Percentiles rank a stretch among this genome's conserved stretches.
These are phyloP conservation scores for Aspergillus luchuensis DNA, from an alignment of 2,329 filamentous ascomycete genomes.

Conservation along the genomic window DNA sequence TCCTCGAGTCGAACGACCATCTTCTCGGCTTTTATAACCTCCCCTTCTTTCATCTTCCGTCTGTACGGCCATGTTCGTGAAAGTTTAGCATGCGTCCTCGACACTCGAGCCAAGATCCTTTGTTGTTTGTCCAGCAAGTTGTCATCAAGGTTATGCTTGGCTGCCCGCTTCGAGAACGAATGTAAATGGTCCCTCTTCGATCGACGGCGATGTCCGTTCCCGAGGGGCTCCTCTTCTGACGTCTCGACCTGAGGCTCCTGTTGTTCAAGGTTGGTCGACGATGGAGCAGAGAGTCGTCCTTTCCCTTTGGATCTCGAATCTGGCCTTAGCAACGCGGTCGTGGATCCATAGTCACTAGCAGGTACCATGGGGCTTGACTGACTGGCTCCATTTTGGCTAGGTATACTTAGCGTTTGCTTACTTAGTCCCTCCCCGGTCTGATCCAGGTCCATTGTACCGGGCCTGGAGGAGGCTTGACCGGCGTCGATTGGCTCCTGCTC, in stretches of 20 bases:
- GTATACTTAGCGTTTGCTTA: slow-evolving; percentile 20
- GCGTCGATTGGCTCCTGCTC: slow-evolving; percentile 26
- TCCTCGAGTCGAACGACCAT: slow-evolving; percentile 67
- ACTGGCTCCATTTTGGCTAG: slow-evolving; percentile 23
- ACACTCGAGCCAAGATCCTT: slow-evolving; percentile 41
- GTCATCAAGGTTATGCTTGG: slow-evolving; percentile 49
- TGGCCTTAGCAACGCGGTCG: slow-evolving; percentile 35
- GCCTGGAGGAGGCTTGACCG: slow-evolving; percentile 20
- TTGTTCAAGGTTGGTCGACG: slow-evolving; percentile 29
- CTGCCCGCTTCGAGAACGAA: slow-evolving; percentile 36
- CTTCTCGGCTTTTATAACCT: slow-evolving; percentile 67
- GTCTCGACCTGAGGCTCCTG: slow-evolving; percentile 38
- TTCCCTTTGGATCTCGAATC: slow-evolving; percentile 25
- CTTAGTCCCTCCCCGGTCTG: slow-evolving; percentile 8
- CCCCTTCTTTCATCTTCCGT: slow-evolving; percentile 54
- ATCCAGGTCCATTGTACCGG: slow-evolving; percentile 5
- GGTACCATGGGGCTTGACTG: slow-evolving; percentile 26
- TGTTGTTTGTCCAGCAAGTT: slow-evolving; percentile 45
- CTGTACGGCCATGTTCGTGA: slow-evolving; percentile 37
- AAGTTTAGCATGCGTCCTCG: slow-evolving; percentile 39
- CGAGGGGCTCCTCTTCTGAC: slow-evolving; percentile 16
- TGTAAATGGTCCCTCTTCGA: slow-evolving; percentile 23
- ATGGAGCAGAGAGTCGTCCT: slow-evolving; percentile 19
- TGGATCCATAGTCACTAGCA: slow-evolving; percentile 37
- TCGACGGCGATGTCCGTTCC: slow-evolving; percentile 14